Evolutionary conservation across 2,329 filamentous ascomycete species (phyloP), one percentile per base, ranked within the genome.

Genomic region (Thelonectria olida): DNA sequence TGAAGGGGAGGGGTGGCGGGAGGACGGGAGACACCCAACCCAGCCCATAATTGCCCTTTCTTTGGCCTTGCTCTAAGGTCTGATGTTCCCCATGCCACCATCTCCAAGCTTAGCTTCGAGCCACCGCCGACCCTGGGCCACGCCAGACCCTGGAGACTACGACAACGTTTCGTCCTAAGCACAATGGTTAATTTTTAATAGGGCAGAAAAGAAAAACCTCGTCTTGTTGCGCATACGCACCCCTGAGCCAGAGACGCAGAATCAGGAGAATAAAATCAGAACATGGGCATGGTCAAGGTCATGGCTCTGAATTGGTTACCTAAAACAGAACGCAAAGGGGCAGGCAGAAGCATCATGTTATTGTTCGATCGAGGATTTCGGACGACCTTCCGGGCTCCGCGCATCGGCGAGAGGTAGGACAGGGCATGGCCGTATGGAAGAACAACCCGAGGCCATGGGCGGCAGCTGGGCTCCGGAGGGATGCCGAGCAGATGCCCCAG

Each of bases 401-500:
- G 44, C 38, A 51, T 54, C 50, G 28, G 50, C 23, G 31, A 22
- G 19, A 54, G 23, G 12, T 41, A 49, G 31, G 53, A 25, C 17
- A 19, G n/a, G 52, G 38, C n/a, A n/a, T n/a, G n/a, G n/a, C n/a
- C n/a, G n/a, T n/a, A 31, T 52, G 57, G 57, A 61, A 55, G 52
- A 55, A 51, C 22, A 51, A 22, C 47, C 58, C 58, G 58, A 61
- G 38, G 31, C 45, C 19, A 39, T 60, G 51, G 44, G 48, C 51
- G 60, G 60, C 59, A 63, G 45, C 58, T 64, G 49, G 36, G 27
- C 19, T 27, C 61, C 61, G 65, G 65, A 68, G 49, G 58, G 58
- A 54, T 58, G 57, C 64, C 62, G 64, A 67, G 51, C 54, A 50
- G 55, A 44, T 47, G 20, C 12, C n/a, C n/a, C n/a, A n/a, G n/a